Evolutionary conservation across 306 rosid species (phyloP).

Genomic region (Potentilla sterilis): DNA sequence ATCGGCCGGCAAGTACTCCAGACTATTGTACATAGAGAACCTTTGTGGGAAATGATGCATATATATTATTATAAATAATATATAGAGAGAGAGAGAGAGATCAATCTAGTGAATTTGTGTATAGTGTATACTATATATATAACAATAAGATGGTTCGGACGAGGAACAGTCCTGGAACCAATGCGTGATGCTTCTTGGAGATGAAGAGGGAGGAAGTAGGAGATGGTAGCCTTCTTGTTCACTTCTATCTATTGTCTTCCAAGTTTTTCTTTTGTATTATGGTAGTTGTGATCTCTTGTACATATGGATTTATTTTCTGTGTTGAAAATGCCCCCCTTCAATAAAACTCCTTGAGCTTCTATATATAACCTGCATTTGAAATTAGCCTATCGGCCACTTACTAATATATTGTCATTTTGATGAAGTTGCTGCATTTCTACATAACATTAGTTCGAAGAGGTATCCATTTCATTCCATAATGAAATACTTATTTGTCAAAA

Average conservation of each 20-base stretch:
- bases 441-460: no score
- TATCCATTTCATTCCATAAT: no score
- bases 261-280: neutral
- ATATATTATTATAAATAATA: neutral
- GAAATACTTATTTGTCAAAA: slow-evolving; percentile 9
- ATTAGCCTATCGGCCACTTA: neutral
- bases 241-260: neutral
- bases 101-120: neutral
- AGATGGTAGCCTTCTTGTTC: slow-evolving; percentile 15
- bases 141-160: slow-evolving; percentile 30
- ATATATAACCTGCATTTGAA: no score
- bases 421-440: neutral
- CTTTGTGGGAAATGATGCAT: slow-evolving; percentile 25
- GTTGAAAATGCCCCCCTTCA: slow-evolving; percentile 19
- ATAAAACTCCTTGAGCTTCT: slow-evolving; percentile 28
- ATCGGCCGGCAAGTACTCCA: slow-evolving; percentile 31
- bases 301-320: slow-evolving; percentile 29
- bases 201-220: slow-evolving; percentile 19
- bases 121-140: neutral
- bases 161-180: slow-evolving; percentile 24
- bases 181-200: slow-evolving; percentile 25
- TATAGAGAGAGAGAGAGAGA: neutral
- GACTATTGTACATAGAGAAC: slow-evolving; percentile 30
- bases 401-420: neutral
- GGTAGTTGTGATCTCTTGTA: slow-evolving; percentile 28